A percentile compares a stretch with the other conserved stretches of the same genome.
Evolutionary conservation across 805 yeast species (phyloP).

Genomic region (Candida coleopterorum): DNA sequence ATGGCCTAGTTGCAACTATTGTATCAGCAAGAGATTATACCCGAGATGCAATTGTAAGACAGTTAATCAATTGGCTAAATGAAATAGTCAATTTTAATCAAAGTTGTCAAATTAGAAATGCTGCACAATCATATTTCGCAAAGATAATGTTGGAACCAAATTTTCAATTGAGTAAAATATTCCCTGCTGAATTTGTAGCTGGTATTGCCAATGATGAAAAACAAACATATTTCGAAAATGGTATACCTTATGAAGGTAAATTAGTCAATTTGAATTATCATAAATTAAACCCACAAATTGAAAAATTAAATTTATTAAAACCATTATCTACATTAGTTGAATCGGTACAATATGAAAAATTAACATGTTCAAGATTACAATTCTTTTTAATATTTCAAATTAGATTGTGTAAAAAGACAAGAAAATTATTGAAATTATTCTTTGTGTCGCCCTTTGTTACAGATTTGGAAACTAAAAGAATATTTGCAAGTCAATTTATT

Average conservation of each 20-base stretch:
- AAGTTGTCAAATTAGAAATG: slow-evolving; percentile 19
- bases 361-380: slow-evolving; percentile 50
- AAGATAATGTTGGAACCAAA: slow-evolving; percentile 37
- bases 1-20: slow-evolving; percentile 55
- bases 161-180: slow-evolving; percentile 27
- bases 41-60: slow-evolving; percentile 43
- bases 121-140: slow-evolving; percentile 27
- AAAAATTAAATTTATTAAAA: slow-evolving; percentile 12
- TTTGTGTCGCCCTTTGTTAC: slow-evolving; percentile 55
- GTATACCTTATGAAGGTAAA: slow-evolving; percentile 25
- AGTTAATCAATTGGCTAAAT: slow-evolving; percentile 49
- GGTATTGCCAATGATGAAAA: slow-evolving; percentile 15
- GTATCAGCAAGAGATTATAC: slow-evolving; percentile 46
- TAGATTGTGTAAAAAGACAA: slow-evolving; percentile 48
- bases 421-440: slow-evolving; percentile 45
- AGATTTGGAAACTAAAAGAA: slow-evolving; percentile 41
- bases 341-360: slow-evolving; percentile 14
- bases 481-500: slow-evolving; percentile 49
- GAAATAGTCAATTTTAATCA: slow-evolving; percentile 24
- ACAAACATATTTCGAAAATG: slow-evolving; percentile 26
- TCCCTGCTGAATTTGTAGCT: slow-evolving; percentile 21
- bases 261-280: slow-evolving; percentile 20
- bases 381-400: slow-evolving; percentile 54
- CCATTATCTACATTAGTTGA: slow-evolving; percentile 14
- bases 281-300: slow-evolving; percentile 11